phyloP scores from a whole-genome alignment of 2,329 filamentous ascomycete genomes.

The Penicillium sp. region DNA sequence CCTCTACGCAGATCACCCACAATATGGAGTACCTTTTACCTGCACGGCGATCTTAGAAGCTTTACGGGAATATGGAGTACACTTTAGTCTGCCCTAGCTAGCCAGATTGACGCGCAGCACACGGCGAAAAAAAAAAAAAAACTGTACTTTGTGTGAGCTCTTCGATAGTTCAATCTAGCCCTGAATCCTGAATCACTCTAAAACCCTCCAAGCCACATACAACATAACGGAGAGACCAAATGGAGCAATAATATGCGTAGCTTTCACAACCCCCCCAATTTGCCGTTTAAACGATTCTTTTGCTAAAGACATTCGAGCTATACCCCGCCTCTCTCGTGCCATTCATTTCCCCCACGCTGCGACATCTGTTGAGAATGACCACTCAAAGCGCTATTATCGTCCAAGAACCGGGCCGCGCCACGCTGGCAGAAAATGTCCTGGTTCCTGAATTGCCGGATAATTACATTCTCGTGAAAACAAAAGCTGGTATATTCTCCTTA shows the following conservation, averaged over 20 bases:
- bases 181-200: neutral
- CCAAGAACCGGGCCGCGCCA: conserved; percentile 11
- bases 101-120: neutral
- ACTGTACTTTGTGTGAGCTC: neutral
- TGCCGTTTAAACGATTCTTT: neutral
- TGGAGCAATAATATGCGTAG: neutral
- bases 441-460: conserved; percentile 44
- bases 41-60: neutral
- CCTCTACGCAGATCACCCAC: neutral
- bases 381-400: conserved; percentile 17
- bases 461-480: conserved; percentile 53
- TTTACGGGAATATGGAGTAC: neutral
- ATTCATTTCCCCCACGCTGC: neutral
- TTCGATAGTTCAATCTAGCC: neutral
- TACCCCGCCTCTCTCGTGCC: neutral
- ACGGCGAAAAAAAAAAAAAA: neutral
- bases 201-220: neutral
- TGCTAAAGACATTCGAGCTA: neutral
- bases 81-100: neutral
- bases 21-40: neutral
- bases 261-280: neutral
- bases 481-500: conserved; percentile 12
- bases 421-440: conserved; percentile 16
- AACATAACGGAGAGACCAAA: neutral
- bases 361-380: neutral